phyloP scores from a whole-genome alignment of 805 yeast genomes.

The Schwanniomyces sp. region DNA sequence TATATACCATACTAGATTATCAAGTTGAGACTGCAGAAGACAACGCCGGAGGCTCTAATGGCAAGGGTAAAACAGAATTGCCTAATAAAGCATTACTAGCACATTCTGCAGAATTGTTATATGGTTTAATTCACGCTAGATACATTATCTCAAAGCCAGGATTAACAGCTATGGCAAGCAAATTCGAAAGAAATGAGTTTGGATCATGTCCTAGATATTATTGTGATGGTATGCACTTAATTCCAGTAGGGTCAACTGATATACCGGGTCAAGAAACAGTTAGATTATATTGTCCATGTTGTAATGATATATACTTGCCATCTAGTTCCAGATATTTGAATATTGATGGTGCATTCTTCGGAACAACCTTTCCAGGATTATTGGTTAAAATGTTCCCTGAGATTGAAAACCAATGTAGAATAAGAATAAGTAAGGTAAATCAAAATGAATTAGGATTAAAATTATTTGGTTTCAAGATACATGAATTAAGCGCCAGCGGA shows the following conservation, averaged over 20 bases:
- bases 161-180: slow-evolving; percentile 86
- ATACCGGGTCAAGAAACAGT: slow-evolving; percentile 91
- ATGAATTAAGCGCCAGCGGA: slow-evolving; percentile 74
- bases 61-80: slow-evolving; percentile 33
- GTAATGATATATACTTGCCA: slow-evolving; percentile 88
- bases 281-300: slow-evolving; percentile 89
- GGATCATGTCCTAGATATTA: slow-evolving; percentile 89
- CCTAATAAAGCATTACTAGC: slow-evolving; percentile 76
- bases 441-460: slow-evolving; percentile 65
- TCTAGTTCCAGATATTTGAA: slow-evolving; percentile 81
- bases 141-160: slow-evolving; percentile 89
- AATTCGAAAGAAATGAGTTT: slow-evolving; percentile 84
- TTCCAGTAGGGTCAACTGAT: slow-evolving; percentile 92
- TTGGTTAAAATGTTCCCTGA: slow-evolving; percentile 92
- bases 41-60: slow-evolving; percentile 9
- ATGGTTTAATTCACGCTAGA: slow-evolving; percentile 93
- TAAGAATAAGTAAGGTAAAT: slow-evolving; percentile 47
- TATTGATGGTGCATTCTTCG: slow-evolving; percentile 96
- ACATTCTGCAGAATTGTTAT: slow-evolving; percentile 87
- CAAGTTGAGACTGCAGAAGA: slow-evolving; percentile 55
- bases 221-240: slow-evolving; percentile 85
- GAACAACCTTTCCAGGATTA: slow-evolving; percentile 92
- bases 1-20: slow-evolving; percentile 85
- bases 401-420: slow-evolving; percentile 70
- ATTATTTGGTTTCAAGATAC: slow-evolving; percentile 83